These are phyloP conservation scores for fission yeast (Schizosaccharomyces pombe) DNA, from an alignment of 805 yeast species.

Conservation along the genomic window DNA sequence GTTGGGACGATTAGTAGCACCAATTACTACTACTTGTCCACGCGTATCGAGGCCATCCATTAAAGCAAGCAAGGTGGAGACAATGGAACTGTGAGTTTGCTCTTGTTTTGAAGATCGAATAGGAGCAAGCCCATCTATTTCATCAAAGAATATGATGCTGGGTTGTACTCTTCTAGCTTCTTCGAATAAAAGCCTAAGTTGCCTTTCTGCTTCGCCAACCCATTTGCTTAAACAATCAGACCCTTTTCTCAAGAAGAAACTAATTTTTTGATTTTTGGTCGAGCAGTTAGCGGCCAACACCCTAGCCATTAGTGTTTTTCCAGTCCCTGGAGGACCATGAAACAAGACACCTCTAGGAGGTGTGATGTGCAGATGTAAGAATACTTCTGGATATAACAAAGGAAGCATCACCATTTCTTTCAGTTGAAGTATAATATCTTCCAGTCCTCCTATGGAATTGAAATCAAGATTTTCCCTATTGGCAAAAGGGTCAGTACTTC, in stretches of 20 bases:
- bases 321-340: constrained; percentile 99
- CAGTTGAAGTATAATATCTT: constrained; percentile 68
- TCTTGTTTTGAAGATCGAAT: constrained; percentile 94
- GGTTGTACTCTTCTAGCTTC: constrained; percentile 94
- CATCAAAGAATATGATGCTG: constrained; percentile 86
- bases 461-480: constrained; percentile 69
- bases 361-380: constrained; percentile 67
- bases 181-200: constrained; percentile 68
- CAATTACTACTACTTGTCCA: constrained; percentile 93
- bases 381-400: constrained; percentile 74
- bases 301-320: constrained; percentile 92
- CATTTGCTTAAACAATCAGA: constrained; percentile 92
- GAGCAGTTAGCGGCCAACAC: constrained; percentile 92
- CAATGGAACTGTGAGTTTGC: constrained; percentile 93
- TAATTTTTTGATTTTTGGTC: constrained; percentile 58
- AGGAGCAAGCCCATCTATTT: constrained; percentile 80
- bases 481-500: constrained; percentile 86
- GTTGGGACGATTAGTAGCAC: constrained; percentile 95
- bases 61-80: constrained; percentile 74
- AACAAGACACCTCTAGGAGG: constrained; percentile 94
- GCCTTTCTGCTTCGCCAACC: constrained; percentile 98
- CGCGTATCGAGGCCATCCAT: constrained; percentile 99
- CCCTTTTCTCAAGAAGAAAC: constrained; percentile 95
- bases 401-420: constrained; percentile 96
- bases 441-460: constrained; percentile 74